Conservation (phyloP, 345 rosid species). For the sweet orange (Citrus sinensis) region DNA sequence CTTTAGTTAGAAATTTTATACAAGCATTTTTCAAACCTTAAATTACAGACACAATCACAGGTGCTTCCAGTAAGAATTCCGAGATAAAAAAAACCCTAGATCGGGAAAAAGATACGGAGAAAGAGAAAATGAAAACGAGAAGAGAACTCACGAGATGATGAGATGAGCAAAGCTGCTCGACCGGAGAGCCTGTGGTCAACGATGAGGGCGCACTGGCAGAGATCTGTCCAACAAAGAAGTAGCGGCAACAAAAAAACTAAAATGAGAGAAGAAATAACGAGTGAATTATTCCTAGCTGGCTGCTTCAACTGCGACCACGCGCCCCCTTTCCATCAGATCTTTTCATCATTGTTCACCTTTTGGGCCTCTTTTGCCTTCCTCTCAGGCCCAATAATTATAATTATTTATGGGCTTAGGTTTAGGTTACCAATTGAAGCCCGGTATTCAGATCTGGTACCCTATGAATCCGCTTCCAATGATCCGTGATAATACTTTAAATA, state of each 20-base stretch:
- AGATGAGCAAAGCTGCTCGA: not conserved
- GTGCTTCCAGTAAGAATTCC: not conserved
- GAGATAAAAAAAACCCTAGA: not conserved
- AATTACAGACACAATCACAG: not conserved
- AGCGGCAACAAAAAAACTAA: not conserved
- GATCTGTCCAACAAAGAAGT: not conserved
- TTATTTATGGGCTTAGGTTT: not conserved
- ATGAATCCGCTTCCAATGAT: no score
- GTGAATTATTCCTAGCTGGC: not conserved
- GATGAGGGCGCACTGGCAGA: constrained; percentile 1
- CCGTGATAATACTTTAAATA: no score
- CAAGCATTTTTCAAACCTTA: not conserved
- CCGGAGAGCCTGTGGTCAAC: constrained; percentile 7
- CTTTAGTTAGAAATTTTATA: not conserved
- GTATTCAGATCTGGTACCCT: no score
- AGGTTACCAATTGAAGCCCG: not conserved
- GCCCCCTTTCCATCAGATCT: not conserved
- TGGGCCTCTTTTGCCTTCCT: not conserved
- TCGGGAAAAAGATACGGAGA: not conserved
- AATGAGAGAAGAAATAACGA: not conserved
- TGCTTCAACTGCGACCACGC: not conserved
- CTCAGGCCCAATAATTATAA: not conserved
- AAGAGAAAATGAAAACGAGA: not conserved
- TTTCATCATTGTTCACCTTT: not conserved
- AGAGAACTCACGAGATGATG: constrained; percentile 10